Conservation (phyloP, 1,284 basidiomycete species). For the Ustilago curta region DNA sequence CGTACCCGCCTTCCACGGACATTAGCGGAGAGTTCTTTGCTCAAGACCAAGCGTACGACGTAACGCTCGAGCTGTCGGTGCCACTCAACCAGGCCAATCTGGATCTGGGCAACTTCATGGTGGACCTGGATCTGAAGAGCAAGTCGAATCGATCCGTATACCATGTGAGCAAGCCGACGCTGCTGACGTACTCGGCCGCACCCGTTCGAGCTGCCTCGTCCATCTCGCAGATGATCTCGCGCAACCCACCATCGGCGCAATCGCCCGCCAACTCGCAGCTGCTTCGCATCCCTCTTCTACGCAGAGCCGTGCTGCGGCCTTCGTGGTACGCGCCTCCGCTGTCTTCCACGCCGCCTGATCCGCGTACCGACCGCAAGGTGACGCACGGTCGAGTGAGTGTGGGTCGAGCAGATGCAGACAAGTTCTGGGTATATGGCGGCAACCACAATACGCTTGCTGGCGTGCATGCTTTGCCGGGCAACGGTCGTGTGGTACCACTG, state of each 20-base stretch:
- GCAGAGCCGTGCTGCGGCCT: conserved; percentile 49
- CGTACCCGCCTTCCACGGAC: conserved; percentile 26
- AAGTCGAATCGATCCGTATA: conserved; percentile 31
- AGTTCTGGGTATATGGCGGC: conserved; percentile 60
- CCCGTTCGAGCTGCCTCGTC: conserved; percentile 41
- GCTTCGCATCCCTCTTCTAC: conserved; percentile 56
- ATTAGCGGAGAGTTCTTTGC: conserved; percentile 50
- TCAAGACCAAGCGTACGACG: conserved; percentile 65
- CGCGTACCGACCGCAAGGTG: conserved; percentile 39
- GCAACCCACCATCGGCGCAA: conserved; percentile 30
- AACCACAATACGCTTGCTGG: conserved; percentile 39
- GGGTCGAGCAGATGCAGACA: conserved; percentile 55
- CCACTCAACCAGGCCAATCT: conserved; percentile 62
- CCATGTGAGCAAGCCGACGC: conserved; percentile 48
- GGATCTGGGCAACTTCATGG: conserved; percentile 67
- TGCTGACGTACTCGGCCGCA: conserved; percentile 42
- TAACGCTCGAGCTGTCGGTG: conserved; percentile 63
- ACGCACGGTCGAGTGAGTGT: conserved; percentile 49
- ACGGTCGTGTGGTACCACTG: conserved; percentile 20
- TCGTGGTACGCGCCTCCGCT: conserved; percentile 36
- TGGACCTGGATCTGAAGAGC: conserved; percentile 53
- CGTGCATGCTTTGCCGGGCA: conserved; percentile 24
- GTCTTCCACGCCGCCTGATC: conserved; percentile 21
- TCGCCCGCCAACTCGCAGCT: conserved; percentile 48
- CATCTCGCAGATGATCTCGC: conserved; percentile 47